These are phyloP conservation scores for Verticillium dahliae DNA, from an alignment of 2,329 filamentous ascomycete species.

Conservation along the genomic window DNA sequence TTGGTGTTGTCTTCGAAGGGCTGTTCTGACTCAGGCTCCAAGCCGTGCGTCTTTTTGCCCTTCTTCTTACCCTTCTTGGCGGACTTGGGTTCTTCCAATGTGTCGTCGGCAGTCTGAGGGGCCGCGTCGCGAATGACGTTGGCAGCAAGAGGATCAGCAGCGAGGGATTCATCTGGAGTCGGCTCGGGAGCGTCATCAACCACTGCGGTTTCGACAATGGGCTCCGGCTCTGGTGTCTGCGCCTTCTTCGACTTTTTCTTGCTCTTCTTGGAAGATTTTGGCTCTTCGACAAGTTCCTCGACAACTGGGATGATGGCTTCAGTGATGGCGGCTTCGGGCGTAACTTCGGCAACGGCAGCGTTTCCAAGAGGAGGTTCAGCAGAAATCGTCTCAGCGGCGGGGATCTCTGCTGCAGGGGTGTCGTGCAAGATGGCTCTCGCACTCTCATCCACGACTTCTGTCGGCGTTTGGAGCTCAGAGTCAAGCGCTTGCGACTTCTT, in stretches of 20 bases:
- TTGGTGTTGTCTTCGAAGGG: neutral
- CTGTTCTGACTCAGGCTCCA: neutral
- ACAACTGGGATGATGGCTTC: neutral
- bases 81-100: slow-evolving; percentile 3
- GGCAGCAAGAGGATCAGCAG: neutral
- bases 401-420: slow-evolving; percentile 4
- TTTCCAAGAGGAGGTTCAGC: neutral
- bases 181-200: neutral
- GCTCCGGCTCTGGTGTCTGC: slow-evolving; percentile 6
- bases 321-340: neutral
- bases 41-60: neutral
- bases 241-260: slow-evolving; percentile 24
- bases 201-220: neutral
- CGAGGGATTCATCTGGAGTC: neutral
- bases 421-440: slow-evolving; percentile 7
- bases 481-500: slow-evolving; percentile 7
- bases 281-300: slow-evolving; percentile 17
- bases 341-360: neutral
- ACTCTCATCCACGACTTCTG: neutral
- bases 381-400: neutral
- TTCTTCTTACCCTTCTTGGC: slow-evolving; percentile 5
- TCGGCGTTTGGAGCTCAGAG: slow-evolving; percentile 1
- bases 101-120: slow-evolving; percentile 5
- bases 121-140: neutral
- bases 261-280: slow-evolving; percentile 27